Percentiles rank a stretch among this genome's conserved stretches.
Conservation (phyloP, 306 rosid species). For the Glycine latifolia region DNA sequence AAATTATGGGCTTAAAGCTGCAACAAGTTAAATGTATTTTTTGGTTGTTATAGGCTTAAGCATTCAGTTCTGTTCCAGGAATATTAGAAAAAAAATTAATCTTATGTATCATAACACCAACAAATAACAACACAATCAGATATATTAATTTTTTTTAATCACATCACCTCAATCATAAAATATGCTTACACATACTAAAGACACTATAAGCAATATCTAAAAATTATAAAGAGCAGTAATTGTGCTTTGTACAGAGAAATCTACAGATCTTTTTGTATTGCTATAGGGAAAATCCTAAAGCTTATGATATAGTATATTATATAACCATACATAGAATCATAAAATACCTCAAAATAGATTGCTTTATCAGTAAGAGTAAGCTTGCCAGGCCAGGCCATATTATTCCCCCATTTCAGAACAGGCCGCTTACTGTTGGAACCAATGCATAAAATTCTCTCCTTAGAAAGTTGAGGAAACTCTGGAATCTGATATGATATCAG, state of each 20-base stretch:
- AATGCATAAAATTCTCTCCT: conserved; percentile 82
- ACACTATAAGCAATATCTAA: not conserved
- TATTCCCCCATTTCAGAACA: conserved; percentile 93
- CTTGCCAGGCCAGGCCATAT: conserved; percentile 97
- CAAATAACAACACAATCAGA: conserved; percentile 18
- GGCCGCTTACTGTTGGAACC: conserved; percentile 87
- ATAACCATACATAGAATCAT: conserved; percentile 39
- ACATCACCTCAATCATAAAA: conserved; percentile 5
- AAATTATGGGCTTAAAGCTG: not conserved
- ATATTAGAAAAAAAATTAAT: not conserved
- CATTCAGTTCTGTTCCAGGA: conserved; percentile 3
- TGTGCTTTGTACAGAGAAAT: conserved; percentile 26
- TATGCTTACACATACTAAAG: conserved; percentile 25
- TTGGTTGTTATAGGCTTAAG: conserved; percentile 6
- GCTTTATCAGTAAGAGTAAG: conserved; percentile 91
- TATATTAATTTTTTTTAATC: not conserved
- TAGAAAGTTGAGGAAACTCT: conserved; percentile 63
- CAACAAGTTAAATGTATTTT: conserved; percentile 6
- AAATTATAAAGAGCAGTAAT: conserved; percentile 7
- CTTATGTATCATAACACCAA: conserved; percentile 11
- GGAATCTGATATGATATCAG: conserved; percentile 71
- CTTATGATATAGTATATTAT: not conserved
- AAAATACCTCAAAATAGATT: conserved; percentile 89
- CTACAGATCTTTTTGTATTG: conserved; percentile 4
- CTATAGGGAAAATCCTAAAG: conserved; percentile 19